These are phyloP conservation scores for Rosa rugosa DNA, from an alignment of 306 rosid genomes.

Conservation along the genomic window DNA sequence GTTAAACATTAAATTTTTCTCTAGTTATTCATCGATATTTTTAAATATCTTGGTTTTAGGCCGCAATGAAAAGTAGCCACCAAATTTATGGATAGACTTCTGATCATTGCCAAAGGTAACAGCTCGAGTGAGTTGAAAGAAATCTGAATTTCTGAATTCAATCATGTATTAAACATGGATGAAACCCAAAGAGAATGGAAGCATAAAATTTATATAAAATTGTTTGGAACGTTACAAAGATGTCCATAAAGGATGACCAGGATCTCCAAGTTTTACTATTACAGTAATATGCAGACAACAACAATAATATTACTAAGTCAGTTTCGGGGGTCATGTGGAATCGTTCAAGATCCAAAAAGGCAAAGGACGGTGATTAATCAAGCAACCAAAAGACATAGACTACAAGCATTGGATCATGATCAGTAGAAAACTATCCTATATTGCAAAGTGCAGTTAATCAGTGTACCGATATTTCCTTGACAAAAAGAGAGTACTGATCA, in stretches of 20 bases:
- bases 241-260: neutral
- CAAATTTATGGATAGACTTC: too few species aligned
- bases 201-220: neutral
- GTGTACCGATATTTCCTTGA: conserved; percentile 9
- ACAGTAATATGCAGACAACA: conserved; percentile 8
- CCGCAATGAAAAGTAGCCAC: neutral
- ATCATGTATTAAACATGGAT: neutral
- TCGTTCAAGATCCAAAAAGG: neutral
- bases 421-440: conserved; percentile 29
- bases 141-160: neutral
- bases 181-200: neutral
- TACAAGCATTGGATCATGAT: conserved; percentile 28
- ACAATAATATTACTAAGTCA: conserved; percentile 31
- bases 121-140: neutral
- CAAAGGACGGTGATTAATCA: conserved; percentile 17
- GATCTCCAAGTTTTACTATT: neutral
- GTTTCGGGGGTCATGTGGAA: conserved; percentile 27
- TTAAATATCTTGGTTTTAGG: too few species aligned
- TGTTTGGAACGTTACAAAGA: conserved; percentile 4
- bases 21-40: neutral
- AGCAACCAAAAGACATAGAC: conserved; percentile 21
- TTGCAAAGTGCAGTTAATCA: conserved; percentile 24
- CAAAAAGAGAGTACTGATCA: conserved; percentile 11
- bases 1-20: neutral
- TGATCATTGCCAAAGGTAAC: neutral